phyloP scores from a whole-genome alignment of 1,284 basidiomycete species.

The Schizopora paradoxa region DNA sequence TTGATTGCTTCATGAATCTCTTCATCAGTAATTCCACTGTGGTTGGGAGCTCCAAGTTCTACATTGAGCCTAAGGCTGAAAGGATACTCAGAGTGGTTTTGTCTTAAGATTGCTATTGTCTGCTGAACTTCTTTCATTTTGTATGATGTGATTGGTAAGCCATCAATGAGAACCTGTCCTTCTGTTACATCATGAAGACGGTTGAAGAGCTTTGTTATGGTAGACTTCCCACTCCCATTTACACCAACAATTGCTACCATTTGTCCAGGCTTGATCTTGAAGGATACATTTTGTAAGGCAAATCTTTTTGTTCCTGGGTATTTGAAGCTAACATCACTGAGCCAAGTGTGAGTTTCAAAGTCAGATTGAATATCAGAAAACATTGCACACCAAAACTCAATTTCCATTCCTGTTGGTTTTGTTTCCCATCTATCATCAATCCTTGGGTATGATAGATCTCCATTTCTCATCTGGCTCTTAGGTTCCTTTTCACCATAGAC shows the following conservation, averaged over 20 bases:
- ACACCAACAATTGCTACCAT: slow-evolving; percentile 44
- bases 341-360: neutral
- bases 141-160: slow-evolving; percentile 31
- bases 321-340: slow-evolving; percentile 39
- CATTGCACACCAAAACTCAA: slow-evolving; percentile 9
- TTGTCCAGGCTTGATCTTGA: slow-evolving; percentile 40
- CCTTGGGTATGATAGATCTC: no score
- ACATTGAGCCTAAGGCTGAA: slow-evolving; percentile 41
- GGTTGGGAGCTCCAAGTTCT: slow-evolving; percentile 35
- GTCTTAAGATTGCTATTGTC: slow-evolving; percentile 37
- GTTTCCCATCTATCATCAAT: no score
- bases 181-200: slow-evolving; percentile 37
- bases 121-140: slow-evolving; percentile 31
- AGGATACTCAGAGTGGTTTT: slow-evolving; percentile 40
- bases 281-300: slow-evolving; percentile 37
- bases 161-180: slow-evolving; percentile 38
- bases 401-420: slow-evolving; percentile 12
- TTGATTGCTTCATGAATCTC: slow-evolving; percentile 32
- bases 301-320: slow-evolving; percentile 38
- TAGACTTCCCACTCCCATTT: slow-evolving; percentile 42
- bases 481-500: no score
- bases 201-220: slow-evolving; percentile 38
- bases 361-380: neutral
- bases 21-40: slow-evolving; percentile 28
- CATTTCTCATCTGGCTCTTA: no score